A percentile compares a stretch with the other conserved stretches of the same genome.
phyloP scores from a whole-genome alignment of 768 basidiomycete species.

The Russula compacta region DNA sequence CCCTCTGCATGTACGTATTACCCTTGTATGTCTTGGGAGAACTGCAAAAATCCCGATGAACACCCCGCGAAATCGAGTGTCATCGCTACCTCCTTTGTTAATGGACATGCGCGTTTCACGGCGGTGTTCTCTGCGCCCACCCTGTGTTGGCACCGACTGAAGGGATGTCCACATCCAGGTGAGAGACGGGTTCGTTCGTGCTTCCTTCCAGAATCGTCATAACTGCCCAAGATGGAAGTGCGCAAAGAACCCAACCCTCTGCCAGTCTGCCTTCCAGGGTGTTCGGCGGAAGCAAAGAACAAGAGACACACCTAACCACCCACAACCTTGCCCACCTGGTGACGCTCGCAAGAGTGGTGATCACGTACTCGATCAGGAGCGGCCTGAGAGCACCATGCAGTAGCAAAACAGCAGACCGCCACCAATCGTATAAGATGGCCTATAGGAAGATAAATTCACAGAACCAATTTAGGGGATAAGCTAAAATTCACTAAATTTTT shows the following conservation, averaged over 20 bases:
- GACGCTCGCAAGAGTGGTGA: not conserved
- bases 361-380: slow-evolving; percentile 1
- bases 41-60: not conserved
- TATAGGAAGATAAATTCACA: not conserved
- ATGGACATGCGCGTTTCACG: not conserved
- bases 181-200: not conserved
- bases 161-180: too few relatives aligned
- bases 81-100: not conserved
- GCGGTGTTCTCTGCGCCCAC: too few relatives aligned
- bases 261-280: not conserved
- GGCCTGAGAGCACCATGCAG: not conserved
- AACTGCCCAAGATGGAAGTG: not conserved
- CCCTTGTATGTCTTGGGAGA: not conserved
- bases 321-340: not conserved
- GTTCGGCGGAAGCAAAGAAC: not conserved
- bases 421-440: not conserved
- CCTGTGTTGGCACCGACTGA: not conserved
- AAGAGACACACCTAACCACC: not conserved
- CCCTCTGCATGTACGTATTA: not conserved
- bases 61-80: not conserved
- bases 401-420: not conserved
- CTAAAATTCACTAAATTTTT: not conserved
- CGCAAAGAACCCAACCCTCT: slow-evolving; percentile 3
- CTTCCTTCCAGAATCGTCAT: not conserved
- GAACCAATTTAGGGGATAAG: not conserved